A percentile compares a stretch with the other conserved stretches of the same genome.
Evolutionary conservation across 106 monocot genomes (phyloP).

Genomic region (Apostasia shenzhenica): DNA sequence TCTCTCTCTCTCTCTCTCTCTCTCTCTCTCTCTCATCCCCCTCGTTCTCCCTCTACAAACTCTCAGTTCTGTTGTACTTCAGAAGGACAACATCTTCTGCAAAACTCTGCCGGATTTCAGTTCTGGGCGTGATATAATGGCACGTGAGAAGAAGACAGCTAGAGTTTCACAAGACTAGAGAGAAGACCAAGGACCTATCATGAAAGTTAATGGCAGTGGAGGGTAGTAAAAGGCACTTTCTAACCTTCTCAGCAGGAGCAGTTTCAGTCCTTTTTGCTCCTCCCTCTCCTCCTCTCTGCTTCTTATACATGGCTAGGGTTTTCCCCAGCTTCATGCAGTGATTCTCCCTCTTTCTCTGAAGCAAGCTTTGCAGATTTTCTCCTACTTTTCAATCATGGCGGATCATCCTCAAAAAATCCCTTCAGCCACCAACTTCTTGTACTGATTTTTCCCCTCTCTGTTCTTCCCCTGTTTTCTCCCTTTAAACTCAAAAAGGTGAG

Average conservation of each 20-base stretch:
- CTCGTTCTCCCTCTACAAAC: not conserved
- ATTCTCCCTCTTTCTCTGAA: conserved; percentile 1
- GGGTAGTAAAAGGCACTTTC: not conserved
- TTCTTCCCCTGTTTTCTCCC: not conserved
- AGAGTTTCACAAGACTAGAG: not conserved
- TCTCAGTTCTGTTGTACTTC: conserved; percentile 13
- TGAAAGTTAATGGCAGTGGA: conserved; percentile 9
- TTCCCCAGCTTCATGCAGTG: not conserved
- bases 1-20: not conserved
- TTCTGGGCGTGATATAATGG: conserved; percentile 14
- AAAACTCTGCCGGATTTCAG: conserved; percentile 20
- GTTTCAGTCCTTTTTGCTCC: too few relatives aligned
- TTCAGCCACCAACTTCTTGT: conserved; percentile 48
- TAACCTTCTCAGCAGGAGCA: too few relatives aligned
- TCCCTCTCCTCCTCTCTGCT: too few relatives aligned
- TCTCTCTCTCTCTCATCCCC: not conserved
- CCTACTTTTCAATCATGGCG: conserved; percentile 29
- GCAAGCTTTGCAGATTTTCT: not conserved
- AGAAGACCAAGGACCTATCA: conserved; percentile 5
- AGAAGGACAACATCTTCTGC: conserved; percentile 40
- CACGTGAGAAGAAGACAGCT: conserved; percentile 6
- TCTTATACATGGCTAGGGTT: too few relatives aligned
- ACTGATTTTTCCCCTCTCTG: conserved; percentile 5
- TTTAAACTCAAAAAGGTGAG: too few relatives aligned
- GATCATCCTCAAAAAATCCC: conserved; percentile 34